Evolutionary conservation across 305 asterid genomes (phyloP).

Genomic region (Caryopteris hybrid): DNA sequence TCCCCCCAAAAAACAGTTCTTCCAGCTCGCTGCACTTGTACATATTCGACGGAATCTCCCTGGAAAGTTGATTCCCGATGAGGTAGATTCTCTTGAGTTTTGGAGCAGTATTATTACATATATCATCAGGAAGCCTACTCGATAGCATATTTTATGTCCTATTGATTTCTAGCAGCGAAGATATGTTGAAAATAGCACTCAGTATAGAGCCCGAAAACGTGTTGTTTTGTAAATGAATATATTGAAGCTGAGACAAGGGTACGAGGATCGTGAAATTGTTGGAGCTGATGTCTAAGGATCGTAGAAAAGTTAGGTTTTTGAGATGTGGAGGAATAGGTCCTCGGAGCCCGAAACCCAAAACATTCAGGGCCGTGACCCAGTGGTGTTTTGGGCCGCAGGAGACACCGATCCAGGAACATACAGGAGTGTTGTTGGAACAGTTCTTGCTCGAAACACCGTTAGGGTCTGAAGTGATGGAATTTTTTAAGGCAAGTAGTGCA

Average conservation of each 20-base stretch:
- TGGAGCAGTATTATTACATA: background rate
- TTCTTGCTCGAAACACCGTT: background rate
- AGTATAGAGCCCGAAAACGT: conserved; percentile 21
- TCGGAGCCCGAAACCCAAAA: conserved; percentile 18
- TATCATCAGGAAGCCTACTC: conserved; percentile 18
- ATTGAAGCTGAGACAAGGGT: conserved; percentile 18
- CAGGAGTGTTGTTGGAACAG: conserved; percentile 27
- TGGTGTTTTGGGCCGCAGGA: no score
- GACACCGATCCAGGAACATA: conserved; percentile 35
- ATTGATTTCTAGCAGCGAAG: conserved; percentile 1
- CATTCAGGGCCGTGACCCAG: conserved; percentile 31
- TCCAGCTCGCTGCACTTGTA: background rate
- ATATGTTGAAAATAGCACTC: conserved; percentile 7
- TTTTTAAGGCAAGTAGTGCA: conserved; percentile 22
- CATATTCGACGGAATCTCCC: background rate
- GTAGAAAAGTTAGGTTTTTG: conserved; percentile 44
- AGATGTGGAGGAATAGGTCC: conserved; percentile 36
- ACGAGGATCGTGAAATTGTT: conserved; percentile 32
- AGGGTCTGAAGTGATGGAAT: conserved; percentile 21
- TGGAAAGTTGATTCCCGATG: background rate
- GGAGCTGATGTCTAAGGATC: conserved; percentile 29
- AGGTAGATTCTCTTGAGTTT: background rate
- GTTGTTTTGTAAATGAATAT: background rate
- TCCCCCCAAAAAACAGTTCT: background rate
- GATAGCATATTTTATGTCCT: background rate